Conservation (phyloP, 1,284 basidiomycete species). For the Agaricales sp. region DNA sequence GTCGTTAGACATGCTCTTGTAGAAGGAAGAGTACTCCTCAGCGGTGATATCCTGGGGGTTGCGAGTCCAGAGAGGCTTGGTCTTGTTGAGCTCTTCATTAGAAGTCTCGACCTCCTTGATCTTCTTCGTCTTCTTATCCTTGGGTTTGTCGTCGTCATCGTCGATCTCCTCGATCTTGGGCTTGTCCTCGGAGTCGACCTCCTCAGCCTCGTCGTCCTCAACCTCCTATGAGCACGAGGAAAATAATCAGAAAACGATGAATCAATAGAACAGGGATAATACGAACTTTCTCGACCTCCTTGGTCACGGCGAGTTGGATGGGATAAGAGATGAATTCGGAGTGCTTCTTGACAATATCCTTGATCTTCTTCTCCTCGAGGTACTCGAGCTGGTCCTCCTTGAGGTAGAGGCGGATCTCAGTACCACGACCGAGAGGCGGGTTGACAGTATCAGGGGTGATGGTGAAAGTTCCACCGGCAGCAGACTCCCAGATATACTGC, state of each 20-base stretch:
- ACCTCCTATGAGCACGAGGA: slow-evolving; percentile 63
- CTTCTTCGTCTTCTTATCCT: slow-evolving; percentile 96
- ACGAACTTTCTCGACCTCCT: slow-evolving; percentile 94
- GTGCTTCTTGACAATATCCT: slow-evolving; percentile 99
- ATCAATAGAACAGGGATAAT: slow-evolving; percentile 1
- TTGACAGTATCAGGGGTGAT: slow-evolving; percentile 92
- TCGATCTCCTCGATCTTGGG: slow-evolving; percentile 74
- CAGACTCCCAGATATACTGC: slow-evolving; percentile 99
- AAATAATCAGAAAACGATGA: slow-evolving; percentile 8
- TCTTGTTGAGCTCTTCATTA: slow-evolving; percentile 99
- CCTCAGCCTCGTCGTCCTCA: slow-evolving; percentile 73
- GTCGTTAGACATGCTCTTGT: slow-evolving; percentile 99
- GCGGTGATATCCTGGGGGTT: slow-evolving; percentile 89
- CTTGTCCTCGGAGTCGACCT: slow-evolving; percentile 58
- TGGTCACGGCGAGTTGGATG: slow-evolving; percentile 96
- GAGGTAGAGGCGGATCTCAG: slow-evolving; percentile 89
- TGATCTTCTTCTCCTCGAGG: slow-evolving; percentile 98
- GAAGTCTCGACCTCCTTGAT: slow-evolving; percentile 85
- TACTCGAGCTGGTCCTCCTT: slow-evolving; percentile 99
- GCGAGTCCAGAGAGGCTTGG: slow-evolving; percentile 99
- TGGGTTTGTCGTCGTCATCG: slow-evolving; percentile 81
- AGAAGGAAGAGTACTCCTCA: slow-evolving; percentile 96
- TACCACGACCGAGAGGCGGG: slow-evolving; percentile 89
- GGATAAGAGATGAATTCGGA: slow-evolving; percentile 99
- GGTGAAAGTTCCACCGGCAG: slow-evolving; percentile 98